Conservation (phyloP, 106 monocot genomes). For the Allium sativum region DNA sequence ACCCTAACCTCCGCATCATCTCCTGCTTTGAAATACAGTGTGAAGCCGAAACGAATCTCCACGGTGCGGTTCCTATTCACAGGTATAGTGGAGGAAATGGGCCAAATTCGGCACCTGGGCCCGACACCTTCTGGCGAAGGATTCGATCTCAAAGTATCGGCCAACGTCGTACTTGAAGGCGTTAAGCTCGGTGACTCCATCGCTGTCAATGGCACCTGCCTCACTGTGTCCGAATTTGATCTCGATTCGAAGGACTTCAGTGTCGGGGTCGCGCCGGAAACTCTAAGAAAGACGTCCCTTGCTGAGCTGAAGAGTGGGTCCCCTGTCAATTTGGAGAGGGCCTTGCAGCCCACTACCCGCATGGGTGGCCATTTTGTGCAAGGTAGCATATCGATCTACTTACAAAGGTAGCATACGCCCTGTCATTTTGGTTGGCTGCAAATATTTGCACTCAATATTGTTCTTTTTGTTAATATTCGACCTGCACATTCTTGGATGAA, state of each 20-base stretch:
- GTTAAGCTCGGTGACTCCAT: slow-evolving; percentile 80
- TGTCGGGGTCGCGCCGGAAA: slow-evolving; percentile 87
- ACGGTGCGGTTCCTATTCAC: slow-evolving; percentile 51
- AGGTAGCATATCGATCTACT: slow-evolving; percentile 3
- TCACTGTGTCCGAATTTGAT: slow-evolving; percentile 70
- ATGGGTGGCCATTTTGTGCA: slow-evolving; percentile 99
- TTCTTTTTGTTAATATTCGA: no score
- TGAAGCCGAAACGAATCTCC: no score
- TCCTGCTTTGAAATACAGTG: no score
- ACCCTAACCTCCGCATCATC: no score
- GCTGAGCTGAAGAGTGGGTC: slow-evolving; percentile 32
- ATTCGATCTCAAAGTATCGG: slow-evolving; percentile 49
- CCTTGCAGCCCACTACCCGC: slow-evolving; percentile 52
- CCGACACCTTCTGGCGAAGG: slow-evolving; percentile 25
- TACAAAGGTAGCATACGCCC: no score
- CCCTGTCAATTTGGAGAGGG: slow-evolving; percentile 77
- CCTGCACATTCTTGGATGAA: no score
- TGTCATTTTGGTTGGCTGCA: no score
- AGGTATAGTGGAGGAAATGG: slow-evolving; percentile 91
- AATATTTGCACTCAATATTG: no score
- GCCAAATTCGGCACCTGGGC: slow-evolving; percentile 45
- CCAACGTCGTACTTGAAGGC: slow-evolving; percentile 43
- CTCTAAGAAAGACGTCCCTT: slow-evolving; percentile 66
- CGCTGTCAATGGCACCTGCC: slow-evolving; percentile 83
- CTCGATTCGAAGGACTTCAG: slow-evolving; percentile 27